These are phyloP conservation scores for Stephanodiscus minutulus DNA, from an alignment of 108 stramenopile genomes.

Conservation along the genomic window DNA sequence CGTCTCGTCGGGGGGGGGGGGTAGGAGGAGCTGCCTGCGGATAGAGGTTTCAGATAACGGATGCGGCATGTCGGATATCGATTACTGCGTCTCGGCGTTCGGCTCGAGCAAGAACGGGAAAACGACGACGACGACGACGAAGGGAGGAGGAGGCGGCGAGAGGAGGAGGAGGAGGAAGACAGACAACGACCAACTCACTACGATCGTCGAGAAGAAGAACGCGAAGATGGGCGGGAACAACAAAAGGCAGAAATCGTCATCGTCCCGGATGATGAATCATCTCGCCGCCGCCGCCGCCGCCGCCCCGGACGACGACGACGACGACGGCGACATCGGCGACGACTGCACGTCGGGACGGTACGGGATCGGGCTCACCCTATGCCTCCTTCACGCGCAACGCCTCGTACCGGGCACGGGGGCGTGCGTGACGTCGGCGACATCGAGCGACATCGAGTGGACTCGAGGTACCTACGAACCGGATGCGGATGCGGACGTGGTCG, in stretches of 20 bases:
- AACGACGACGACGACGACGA: neutral
- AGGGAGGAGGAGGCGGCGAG: conserved; percentile 7
- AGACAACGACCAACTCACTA: too few species aligned
- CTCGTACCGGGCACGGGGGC: conserved; percentile 72
- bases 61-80: conserved; percentile 80
- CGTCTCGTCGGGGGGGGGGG: neutral
- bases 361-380: conserved; percentile 55
- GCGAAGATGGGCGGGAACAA: neutral
- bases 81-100: conserved; percentile 81
- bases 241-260: neutral
- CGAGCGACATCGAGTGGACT: conserved; percentile 33
- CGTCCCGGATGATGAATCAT: too few species aligned
- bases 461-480: conserved; percentile 66
- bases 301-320: conserved; percentile 2
- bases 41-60: conserved; percentile 83
- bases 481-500: conserved; percentile 59
- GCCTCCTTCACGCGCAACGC: conserved; percentile 83
- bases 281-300: too few species aligned
- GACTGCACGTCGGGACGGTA: conserved; percentile 45
- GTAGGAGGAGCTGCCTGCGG: conserved; percentile 52
- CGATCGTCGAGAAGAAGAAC: neutral
- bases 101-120: conserved; percentile 61
- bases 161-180: neutral
- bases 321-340: conserved; percentile 9
- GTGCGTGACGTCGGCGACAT: conserved; percentile 68